Percentiles rank a stretch among this genome's conserved stretches.
Conservation (phyloP, 1,284 basidiomycete genomes). For the Cystobasidium pallidum region DNA sequence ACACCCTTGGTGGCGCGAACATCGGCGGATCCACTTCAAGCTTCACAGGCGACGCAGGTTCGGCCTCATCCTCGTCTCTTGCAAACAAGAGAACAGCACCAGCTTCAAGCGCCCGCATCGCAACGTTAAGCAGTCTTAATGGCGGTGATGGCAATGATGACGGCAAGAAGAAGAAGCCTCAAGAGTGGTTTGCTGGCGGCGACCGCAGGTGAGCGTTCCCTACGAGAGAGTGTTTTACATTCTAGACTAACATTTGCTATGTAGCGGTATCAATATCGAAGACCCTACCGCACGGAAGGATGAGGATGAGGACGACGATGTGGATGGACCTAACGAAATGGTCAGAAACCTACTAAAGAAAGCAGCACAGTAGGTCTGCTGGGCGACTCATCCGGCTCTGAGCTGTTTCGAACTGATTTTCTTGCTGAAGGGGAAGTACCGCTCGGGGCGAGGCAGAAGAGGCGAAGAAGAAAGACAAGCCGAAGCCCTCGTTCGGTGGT, state of each 20-base stretch:
- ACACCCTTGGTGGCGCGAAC: conserved; percentile 56
- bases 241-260: conserved; percentile 11
- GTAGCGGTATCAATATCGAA: conserved; percentile 84
- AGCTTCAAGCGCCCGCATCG: conserved; percentile 13
- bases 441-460: conserved; percentile 14
- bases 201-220: conserved; percentile 70
- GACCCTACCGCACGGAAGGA: conserved; percentile 66
- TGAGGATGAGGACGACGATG: conserved; percentile 57
- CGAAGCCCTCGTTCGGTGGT: conserved; percentile 58
- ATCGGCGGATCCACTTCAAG: conserved; percentile 43
- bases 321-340: conserved; percentile 65
- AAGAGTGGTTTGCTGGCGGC: conserved; percentile 81
- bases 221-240: neutral
- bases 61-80: conserved; percentile 34
- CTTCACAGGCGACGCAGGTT: neutral
- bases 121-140: conserved; percentile 35
- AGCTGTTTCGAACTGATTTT: neutral
- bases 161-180: conserved; percentile 58
- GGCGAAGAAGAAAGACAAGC: conserved; percentile 18
- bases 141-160: conserved; percentile 59
- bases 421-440: conserved; percentile 26
- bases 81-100: conserved; percentile 41
- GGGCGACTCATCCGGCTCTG: neutral
- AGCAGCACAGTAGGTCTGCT: conserved; percentile 74
- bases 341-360: conserved; percentile 80